A percentile compares a stretch with the other conserved stretches of the same genome.
Evolutionary conservation across 352 stramenopile species (phyloP).

Genomic region (Globisporangium barbulae): DNA sequence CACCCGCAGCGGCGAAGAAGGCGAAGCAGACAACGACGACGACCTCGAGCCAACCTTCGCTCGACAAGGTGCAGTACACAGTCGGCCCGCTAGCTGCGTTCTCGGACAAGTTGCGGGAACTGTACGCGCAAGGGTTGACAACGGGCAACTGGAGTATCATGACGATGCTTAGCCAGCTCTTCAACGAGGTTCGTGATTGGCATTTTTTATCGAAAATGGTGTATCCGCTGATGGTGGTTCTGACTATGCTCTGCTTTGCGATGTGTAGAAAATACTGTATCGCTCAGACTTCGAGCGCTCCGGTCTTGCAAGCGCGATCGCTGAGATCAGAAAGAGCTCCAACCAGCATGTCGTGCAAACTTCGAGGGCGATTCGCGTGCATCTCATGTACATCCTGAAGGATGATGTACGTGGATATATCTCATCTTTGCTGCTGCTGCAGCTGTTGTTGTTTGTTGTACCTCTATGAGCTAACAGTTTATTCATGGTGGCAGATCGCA

Average conservation of each 20-base stretch:
- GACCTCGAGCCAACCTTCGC: neutral
- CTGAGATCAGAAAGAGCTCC: conserved; percentile 16
- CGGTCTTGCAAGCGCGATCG: conserved; percentile 12
- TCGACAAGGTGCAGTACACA: conserved; percentile 5
- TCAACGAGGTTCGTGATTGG: conserved; percentile 13
- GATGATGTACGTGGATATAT: conserved; percentile 4
- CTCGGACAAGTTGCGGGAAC: conserved; percentile 7
- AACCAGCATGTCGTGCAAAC: conserved; percentile 22
- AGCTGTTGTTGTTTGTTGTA: neutral
- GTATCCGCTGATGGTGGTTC: neutral
- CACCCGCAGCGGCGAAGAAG: neutral
- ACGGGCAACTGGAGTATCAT: conserved; percentile 9
- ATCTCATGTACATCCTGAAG: conserved; percentile 18
- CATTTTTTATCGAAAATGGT: neutral
- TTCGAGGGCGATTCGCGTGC: conserved; percentile 18
- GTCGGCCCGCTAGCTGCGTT: conserved; percentile 8
- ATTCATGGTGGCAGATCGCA: neutral
- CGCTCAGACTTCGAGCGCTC: conserved; percentile 16
- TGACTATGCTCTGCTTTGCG: neutral
- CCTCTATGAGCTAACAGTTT: neutral
- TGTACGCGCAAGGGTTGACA: conserved; percentile 10
- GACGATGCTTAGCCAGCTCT: conserved; percentile 16
- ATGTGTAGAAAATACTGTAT: conserved; percentile 12
- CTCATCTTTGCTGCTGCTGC: neutral
- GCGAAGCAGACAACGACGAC: neutral